Base-by-base conservation (phyloP, 371 early-diverging fungal species). In the Nematocida parisii region DNA sequence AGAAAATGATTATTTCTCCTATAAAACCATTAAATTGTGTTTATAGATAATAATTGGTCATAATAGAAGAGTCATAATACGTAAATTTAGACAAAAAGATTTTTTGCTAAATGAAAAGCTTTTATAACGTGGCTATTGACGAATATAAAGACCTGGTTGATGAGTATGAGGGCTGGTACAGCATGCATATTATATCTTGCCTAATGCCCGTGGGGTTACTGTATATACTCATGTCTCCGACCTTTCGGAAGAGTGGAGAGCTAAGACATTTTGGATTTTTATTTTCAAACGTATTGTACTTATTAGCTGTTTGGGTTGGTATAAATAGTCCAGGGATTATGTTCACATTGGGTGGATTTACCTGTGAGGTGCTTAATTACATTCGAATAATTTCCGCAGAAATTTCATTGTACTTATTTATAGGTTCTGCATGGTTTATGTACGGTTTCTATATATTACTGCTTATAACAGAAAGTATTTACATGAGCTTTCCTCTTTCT, bases 101-200 rank as follows among this genome's bases (percentile, higher is more conserved):
- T 64, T 64, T 64, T 64, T 64, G 11, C 7, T 42, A n/a, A 58
- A 64, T 64, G 64, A 64, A 64, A 64, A 44, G 44, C 45, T 64
- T 64, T 45, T 64, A 64, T 64, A 64, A 18, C 33, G 22, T 64
- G 42, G 64, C 45, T 45, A 11, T 64, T 20, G 42, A 33, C 5
- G 64, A 64, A 64, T 64, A 64, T 45, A 64, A 64, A 64, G 44
- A 9, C 15, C 42, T 33, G 13, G 6, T 64, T 39, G 42, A 22
- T 13, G 45, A 3, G 42, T 42, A 42, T 13, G 39, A 45, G 15
- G 45, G 64, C 7, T 15, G 15, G 6, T 45, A 39, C 22, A 33
- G 64, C 22, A 22, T 44, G 42, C 33, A 39, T 4, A 58, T 58
- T 58, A 27, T 44, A 20, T 44, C 44, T 1, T 64, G 64, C 27